Evolutionary conservation across 495 filamentous ascomycete species (phyloP).

Genomic region (Schizothecium vesticola): DNA sequence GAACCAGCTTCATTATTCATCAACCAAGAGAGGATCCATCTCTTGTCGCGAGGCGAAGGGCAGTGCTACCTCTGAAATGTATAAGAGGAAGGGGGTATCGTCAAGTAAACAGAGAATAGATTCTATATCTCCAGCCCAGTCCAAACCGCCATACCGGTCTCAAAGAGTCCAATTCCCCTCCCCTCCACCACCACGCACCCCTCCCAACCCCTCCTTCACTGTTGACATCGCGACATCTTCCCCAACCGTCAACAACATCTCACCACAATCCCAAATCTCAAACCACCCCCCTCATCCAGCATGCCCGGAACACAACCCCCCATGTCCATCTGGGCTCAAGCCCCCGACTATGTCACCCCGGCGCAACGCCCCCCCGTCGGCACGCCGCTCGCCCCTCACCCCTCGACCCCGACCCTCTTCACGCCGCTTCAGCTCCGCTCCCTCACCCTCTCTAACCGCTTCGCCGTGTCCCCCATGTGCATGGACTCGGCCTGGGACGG

Average conservation of each 20-base stretch:
- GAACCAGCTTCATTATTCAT: neutral
- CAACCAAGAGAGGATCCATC: neutral
- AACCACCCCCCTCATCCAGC: neutral
- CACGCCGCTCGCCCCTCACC: neutral
- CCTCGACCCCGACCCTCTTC: conserved; percentile 8
- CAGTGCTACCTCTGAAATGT: neutral
- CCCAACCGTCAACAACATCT: neutral
- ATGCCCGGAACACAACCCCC: neutral
- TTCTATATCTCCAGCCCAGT: neutral
- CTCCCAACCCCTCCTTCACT: neutral
- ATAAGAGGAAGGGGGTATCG: neutral
- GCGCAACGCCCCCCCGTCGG: neutral
- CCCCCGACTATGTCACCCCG: neutral
- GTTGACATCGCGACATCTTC: neutral
- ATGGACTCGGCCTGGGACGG: conserved; percentile 57
- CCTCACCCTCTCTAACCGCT: conserved; percentile 55
- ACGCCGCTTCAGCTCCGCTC: conserved; percentile 54
- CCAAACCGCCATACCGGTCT: neutral
- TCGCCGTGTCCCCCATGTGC: conserved; percentile 55
- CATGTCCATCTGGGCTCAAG: neutral
- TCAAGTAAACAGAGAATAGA: neutral
- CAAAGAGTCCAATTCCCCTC: neutral
- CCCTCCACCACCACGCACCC: neutral
- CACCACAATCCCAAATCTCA: neutral
- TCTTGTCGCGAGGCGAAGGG: neutral